Percentiles rank a stretch among this genome's conserved stretches.
Conservation (phyloP, 1,284 basidiomycete genomes). For the Rhodotorula sp. region DNA sequence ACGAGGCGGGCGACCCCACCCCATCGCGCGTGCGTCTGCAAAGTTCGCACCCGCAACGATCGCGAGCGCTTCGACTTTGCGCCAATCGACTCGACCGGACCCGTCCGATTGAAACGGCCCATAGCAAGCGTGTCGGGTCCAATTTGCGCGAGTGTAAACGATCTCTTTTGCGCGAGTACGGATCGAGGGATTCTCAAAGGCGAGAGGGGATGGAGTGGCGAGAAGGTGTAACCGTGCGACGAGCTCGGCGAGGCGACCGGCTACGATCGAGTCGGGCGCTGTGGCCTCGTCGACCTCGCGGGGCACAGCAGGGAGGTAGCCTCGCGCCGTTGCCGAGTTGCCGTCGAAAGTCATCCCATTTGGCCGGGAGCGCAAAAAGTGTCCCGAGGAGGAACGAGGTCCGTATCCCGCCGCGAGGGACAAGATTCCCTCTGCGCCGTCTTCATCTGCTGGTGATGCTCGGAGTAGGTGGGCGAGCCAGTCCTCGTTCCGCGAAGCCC, state of each 20-base stretch:
- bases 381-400: neutral
- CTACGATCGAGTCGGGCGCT: neutral
- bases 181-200: neutral
- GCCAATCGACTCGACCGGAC: conserved; percentile 21
- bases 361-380: neutral
- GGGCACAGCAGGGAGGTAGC: neutral
- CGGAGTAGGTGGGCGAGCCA: conserved; percentile 3
- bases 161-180: conserved; percentile 24
- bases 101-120: conserved; percentile 30
- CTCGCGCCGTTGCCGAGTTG: too few species aligned
- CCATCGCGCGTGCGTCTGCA: conserved; percentile 11
- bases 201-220: conserved; percentile 12
- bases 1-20: conserved; percentile 6
- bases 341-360: neutral
- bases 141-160: conserved; percentile 30
- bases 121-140: neutral
- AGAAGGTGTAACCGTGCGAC: conserved; percentile 23
- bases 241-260: conserved; percentile 12
- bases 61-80: conserved; percentile 24
- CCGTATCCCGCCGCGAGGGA: neutral
- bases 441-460: neutral
- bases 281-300: too few species aligned
- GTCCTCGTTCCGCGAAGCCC: conserved; percentile 7
- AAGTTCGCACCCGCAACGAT: conserved; percentile 23
- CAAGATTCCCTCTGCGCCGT: neutral